Evolutionary conservation across 2,329 filamentous ascomycete species (phyloP).

Genomic region (Fusarium clavum): DNA sequence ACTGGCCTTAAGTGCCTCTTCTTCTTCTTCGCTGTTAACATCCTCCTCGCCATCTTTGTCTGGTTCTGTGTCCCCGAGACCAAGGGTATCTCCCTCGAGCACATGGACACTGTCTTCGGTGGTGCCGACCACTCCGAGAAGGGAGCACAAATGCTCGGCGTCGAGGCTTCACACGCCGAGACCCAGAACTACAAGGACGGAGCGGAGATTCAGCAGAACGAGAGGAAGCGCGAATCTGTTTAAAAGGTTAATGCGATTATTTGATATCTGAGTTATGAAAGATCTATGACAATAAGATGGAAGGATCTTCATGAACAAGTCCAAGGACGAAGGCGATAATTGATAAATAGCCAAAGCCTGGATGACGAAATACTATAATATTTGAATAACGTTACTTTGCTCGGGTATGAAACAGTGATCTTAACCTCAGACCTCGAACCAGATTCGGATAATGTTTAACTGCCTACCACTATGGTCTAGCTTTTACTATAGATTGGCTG

Average conservation of each 20-base stretch:
- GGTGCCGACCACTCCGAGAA: conserved; percentile 47
- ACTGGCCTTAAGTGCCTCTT: conserved; percentile 57
- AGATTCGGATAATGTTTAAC: not conserved
- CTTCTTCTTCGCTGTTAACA: conserved; percentile 52
- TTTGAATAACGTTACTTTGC: not conserved
- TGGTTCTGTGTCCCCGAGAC: conserved; percentile 65
- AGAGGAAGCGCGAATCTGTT: conserved; percentile 41
- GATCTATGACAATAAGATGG: not conserved
- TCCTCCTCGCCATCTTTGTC: conserved; percentile 62
- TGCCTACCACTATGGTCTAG: not conserved
- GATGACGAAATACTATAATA: conserved; percentile 1
- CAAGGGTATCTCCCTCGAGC: conserved; percentile 68
- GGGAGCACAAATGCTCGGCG: conserved; percentile 46
- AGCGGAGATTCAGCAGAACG: conserved; percentile 36
- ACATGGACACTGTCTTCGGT: conserved; percentile 71
- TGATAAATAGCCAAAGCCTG: not conserved
- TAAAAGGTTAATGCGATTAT: conserved; percentile 8
- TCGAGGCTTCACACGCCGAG: conserved; percentile 14
- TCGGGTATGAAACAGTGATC: not conserved
- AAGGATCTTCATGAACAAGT: conserved; percentile 6
- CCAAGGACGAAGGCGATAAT: not conserved
- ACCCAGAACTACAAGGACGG: conserved; percentile 42
- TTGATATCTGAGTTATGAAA: not conserved
- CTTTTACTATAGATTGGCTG: not conserved
- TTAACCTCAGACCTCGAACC: not conserved